Percentiles rank a stretch among this genome's conserved stretches.
Evolutionary conservation across 805 yeast species (phyloP).

Genomic region (Priceomyces melissophilus): DNA sequence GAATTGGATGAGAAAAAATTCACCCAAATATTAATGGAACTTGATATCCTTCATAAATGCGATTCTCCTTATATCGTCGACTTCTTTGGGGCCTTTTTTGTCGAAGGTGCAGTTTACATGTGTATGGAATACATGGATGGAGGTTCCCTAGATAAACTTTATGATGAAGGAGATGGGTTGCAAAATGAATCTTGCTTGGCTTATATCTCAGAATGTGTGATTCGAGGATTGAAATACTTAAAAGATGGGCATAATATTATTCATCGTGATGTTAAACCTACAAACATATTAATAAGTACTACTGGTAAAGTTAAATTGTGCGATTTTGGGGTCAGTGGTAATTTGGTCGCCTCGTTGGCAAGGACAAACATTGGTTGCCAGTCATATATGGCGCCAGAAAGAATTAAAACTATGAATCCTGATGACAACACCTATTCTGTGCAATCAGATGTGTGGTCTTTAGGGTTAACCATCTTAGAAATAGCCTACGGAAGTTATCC

Average conservation of each 20-base stretch:
- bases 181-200: constrained; percentile 79
- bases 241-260: constrained; percentile 90
- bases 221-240: constrained; percentile 74
- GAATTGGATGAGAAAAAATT: constrained; percentile 94
- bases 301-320: constrained; percentile 86
- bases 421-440: constrained; percentile 83
- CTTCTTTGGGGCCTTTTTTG: constrained; percentile 95
- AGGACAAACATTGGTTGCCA: constrained; percentile 97
- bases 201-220: constrained; percentile 73
- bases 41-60: constrained; percentile 90
- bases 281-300: constrained; percentile 81
- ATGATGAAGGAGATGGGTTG: constrained; percentile 56
- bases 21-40: constrained; percentile 92
- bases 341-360: constrained; percentile 90
- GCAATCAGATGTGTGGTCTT: constrained; percentile 93
- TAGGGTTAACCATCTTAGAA: constrained; percentile 86
- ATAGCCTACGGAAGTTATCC: constrained; percentile 91
- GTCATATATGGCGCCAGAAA: constrained; percentile 97
- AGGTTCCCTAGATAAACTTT: constrained; percentile 85
- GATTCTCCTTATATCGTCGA: constrained; percentile 89
- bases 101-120: constrained; percentile 97
- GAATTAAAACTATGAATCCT: constrained; percentile 73
- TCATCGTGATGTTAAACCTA: constrained; percentile 96
- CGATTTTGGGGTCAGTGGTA: constrained; percentile 96
- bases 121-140: constrained; percentile 99